These are phyloP conservation scores for Xylaria castorea DNA, from an alignment of 495 filamentous ascomycete genomes.

Conservation along the genomic window DNA sequence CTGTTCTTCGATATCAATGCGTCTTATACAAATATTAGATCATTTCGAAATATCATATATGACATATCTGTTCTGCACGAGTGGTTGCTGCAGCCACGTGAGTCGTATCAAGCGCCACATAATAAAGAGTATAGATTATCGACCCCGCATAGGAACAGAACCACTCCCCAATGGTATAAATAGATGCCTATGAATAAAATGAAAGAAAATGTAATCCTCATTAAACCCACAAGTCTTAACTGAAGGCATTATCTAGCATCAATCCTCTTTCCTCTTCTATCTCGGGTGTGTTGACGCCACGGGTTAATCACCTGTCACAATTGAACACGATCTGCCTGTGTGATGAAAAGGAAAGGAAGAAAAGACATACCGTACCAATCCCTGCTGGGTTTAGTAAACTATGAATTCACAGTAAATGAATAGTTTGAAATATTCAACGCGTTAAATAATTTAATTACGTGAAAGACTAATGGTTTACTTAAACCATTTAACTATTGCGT, in stretches of 20 bases:
- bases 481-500: too few species aligned
- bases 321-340: background rate
- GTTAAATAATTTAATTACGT: too few species aligned
- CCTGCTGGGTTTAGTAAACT: too few species aligned
- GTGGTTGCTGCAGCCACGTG: background rate
- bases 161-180: background rate
- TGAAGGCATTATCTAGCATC: background rate
- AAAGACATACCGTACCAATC: too few species aligned
- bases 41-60: background rate
- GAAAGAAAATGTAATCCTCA: background rate
- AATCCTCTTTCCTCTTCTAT: background rate
- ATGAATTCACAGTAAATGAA: too few species aligned
- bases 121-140: background rate
- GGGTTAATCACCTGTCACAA: background rate
- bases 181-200: background rate
- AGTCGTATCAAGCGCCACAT: background rate
- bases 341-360: background rate
- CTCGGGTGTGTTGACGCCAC: background rate
- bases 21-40: background rate
- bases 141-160: background rate
- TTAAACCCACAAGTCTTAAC: background rate
- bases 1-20: background rate
- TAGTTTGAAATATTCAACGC: too few species aligned
- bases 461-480: too few species aligned
- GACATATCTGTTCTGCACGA: background rate